phyloP scores from a whole-genome alignment of 139 green algal species.

The Penium margaritaceum region DNA sequence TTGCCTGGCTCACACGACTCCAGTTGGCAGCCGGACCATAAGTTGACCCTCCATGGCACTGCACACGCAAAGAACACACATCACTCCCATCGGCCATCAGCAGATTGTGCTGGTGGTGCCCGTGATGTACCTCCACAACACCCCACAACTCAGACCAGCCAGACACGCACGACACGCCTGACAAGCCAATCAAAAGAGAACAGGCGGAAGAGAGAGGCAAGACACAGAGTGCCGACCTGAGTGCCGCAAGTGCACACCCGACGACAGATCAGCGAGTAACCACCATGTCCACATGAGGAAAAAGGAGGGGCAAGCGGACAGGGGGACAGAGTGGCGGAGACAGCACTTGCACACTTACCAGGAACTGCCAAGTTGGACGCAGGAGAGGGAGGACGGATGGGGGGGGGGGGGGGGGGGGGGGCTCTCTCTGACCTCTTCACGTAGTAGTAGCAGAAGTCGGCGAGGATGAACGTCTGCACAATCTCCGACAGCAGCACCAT shows the following conservation, averaged over 20 bases:
- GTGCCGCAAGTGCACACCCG: neutral
- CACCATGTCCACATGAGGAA: neutral
- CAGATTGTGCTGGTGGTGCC: too few relatives aligned
- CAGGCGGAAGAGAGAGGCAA: too few relatives aligned
- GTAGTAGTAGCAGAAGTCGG: slow-evolving; percentile 98
- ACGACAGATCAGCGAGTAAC: neutral
- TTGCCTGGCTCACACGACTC: slow-evolving; percentile 40
- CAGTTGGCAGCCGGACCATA: slow-evolving; percentile 39
- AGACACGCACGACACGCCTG: slow-evolving; percentile 5
- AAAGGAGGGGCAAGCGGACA: neutral
- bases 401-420: too few relatives aligned
- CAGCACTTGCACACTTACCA: neutral
- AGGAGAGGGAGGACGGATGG: too few relatives aligned
- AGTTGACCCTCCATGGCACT: slow-evolving; percentile 43
- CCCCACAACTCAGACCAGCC: neutral
- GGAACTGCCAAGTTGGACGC: neutral
- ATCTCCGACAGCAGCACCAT: slow-evolving; percentile 94
- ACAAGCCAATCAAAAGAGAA: neutral
- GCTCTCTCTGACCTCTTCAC: slow-evolving; percentile 71
- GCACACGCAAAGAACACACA: slow-evolving; percentile 4
- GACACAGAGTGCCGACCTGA: too few relatives aligned
- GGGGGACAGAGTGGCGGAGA: neutral
- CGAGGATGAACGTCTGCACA: slow-evolving; percentile 95
- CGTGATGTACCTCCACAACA: too few relatives aligned
- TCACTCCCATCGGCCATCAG: too few relatives aligned